Conservation (phyloP, 768 basidiomycete genomes). For the Botryobasidium botryosum region DNA sequence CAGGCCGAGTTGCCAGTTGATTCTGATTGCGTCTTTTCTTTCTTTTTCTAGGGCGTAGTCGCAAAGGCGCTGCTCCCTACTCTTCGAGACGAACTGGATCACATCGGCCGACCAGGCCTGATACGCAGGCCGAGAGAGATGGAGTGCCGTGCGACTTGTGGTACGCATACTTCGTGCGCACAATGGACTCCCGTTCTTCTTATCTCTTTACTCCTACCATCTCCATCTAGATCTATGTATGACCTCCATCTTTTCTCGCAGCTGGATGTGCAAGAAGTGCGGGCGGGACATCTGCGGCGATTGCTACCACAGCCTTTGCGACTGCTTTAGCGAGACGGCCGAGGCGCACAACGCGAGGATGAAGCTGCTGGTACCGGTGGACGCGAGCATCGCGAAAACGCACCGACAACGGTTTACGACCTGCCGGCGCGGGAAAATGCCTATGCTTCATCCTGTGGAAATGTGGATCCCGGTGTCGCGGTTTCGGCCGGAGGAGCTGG, state of each 20-base stretch:
- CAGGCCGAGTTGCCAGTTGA: no score
- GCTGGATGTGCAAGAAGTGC: constrained; percentile 83
- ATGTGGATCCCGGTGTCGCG: constrained; percentile 72
- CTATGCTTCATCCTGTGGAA: no score
- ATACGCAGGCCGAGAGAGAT: constrained; percentile 61
- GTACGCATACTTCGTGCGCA: constrained; percentile 26
- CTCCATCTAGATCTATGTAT: constrained; percentile 70
- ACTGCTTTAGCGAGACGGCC: constrained; percentile 34
- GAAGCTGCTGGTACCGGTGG: no score
- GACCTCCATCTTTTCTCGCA: constrained; percentile 79
- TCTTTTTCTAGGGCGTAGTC: constrained; percentile 35
- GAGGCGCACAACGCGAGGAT: no score
- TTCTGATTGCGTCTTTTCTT: not conserved
- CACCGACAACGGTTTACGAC: no score
- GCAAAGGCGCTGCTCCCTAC: constrained; percentile 51
- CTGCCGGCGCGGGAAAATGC: no score
- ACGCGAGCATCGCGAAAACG: no score
- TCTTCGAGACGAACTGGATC: constrained; percentile 44
- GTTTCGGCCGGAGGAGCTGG: constrained; percentile 48
- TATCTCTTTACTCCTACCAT: not conserved
- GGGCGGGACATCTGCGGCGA: constrained; percentile 80
- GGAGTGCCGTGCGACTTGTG: constrained; percentile 73
- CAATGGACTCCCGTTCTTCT: not conserved
- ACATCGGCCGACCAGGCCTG: constrained; percentile 37
- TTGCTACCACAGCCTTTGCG: constrained; percentile 53